These are phyloP conservation scores for Aschersonia sp. DNA, from an alignment of 2,329 filamentous ascomycete species.

Conservation along the genomic window DNA sequence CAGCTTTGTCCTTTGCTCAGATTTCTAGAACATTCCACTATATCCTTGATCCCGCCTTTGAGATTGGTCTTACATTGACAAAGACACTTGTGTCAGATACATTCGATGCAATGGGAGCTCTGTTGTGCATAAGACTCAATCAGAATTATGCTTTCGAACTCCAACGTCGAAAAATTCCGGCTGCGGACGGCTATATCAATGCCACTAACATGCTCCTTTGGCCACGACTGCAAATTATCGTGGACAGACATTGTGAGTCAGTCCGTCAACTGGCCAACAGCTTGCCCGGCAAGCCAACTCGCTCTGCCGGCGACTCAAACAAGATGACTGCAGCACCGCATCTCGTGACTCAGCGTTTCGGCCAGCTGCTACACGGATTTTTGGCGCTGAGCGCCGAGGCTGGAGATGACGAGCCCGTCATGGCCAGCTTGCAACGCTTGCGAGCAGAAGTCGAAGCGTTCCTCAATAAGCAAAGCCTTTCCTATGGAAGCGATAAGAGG, in stretches of 20 bases:
- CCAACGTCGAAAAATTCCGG: constrained; percentile 78
- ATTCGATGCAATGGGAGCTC: constrained; percentile 70
- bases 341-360: constrained; percentile 86
- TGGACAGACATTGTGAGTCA: constrained; percentile 86
- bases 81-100: constrained; percentile 63
- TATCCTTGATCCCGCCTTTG: constrained; percentile 80
- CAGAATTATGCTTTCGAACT: constrained; percentile 91
- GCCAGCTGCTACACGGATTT: constrained; percentile 78
- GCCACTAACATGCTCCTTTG: constrained; percentile 91
- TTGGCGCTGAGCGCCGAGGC: constrained; percentile 74
- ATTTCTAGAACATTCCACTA: constrained; percentile 75
- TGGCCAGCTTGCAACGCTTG: constrained; percentile 62
- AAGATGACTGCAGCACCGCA: constrained; percentile 72
- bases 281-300: constrained; percentile 30
- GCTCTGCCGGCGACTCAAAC: constrained; percentile 32
- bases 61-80: constrained; percentile 65
- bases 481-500: constrained; percentile 57
- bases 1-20: constrained; percentile 57
- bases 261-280: constrained; percentile 48
- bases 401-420: constrained; percentile 86
- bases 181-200: constrained; percentile 84
- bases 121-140: constrained; percentile 86
- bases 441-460: constrained; percentile 74
- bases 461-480: constrained; percentile 60
- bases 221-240: constrained; percentile 87